Conservation (phyloP, 441 rosid genomes). For the Geranium incanum region DNA sequence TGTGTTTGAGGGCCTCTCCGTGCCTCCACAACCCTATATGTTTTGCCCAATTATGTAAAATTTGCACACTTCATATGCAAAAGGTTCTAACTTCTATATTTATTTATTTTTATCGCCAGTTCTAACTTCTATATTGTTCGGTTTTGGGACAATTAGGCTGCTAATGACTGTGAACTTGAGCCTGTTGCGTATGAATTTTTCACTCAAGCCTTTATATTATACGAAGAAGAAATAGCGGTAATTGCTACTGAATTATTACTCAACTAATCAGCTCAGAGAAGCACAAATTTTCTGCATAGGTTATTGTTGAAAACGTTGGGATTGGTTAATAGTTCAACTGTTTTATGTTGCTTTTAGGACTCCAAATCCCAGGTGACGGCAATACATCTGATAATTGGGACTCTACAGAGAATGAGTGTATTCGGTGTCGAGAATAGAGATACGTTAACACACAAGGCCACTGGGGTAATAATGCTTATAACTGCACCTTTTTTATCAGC, state of each 20-base stretch:
- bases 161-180: constrained; percentile 84
- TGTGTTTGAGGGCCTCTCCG: too few relatives aligned
- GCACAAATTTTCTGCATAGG: neutral
- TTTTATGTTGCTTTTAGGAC: constrained; percentile 46
- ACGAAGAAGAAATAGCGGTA: constrained; percentile 94
- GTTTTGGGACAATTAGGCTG: constrained; percentile 55
- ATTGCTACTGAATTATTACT: constrained; percentile 26
- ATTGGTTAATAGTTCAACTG: constrained; percentile 6
- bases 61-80: neutral
- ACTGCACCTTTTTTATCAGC: neutral
- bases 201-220: constrained; percentile 89
- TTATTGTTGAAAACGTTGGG: neutral
- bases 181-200: constrained; percentile 97
- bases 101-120: too few relatives aligned
- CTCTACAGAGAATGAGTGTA: constrained; percentile 93
- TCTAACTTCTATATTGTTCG: constrained; percentile 9
- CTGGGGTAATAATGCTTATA: constrained; percentile 57
- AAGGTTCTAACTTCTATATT: neutral
- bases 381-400: constrained; percentile 75
- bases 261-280: neutral
- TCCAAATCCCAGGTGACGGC: constrained; percentile 93
- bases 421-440: constrained; percentile 97
- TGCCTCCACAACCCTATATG: neutral
- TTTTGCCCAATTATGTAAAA: neutral
- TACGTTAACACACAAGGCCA: constrained; percentile 92